These are phyloP conservation scores for Beta lomatogona DNA, from an alignment of 179 eudicot genomes.

Conservation along the genomic window DNA sequence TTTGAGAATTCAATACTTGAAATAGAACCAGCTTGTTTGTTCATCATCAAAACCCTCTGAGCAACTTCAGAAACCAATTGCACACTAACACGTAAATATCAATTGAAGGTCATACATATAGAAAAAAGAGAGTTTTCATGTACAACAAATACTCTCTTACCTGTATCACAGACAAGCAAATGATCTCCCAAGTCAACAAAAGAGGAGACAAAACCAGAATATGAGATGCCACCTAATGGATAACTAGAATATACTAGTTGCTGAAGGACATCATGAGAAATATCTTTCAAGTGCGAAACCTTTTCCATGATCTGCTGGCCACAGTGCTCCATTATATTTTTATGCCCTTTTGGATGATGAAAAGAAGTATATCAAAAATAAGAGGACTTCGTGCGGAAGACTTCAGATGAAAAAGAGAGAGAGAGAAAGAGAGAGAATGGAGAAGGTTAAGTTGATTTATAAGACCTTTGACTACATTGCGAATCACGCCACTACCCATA, in stretches of 20 bases:
- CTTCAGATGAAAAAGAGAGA: background rate
- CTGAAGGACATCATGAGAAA: constrained; percentile 54
- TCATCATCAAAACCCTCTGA: constrained; percentile 64
- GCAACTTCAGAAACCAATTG: constrained; percentile 54
- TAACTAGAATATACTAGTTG: constrained; percentile 37
- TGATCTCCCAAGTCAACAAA: constrained; percentile 53
- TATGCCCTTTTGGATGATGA: constrained; percentile 46
- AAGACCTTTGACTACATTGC: constrained; percentile 64
- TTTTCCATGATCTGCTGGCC: constrained; percentile 63
- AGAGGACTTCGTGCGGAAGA: constrained; percentile 1
- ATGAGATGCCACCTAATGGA: constrained; percentile 47
- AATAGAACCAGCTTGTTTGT: constrained; percentile 44
- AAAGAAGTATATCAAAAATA: constrained; percentile 16
- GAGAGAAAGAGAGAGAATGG: background rate
- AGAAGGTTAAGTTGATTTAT: background rate
- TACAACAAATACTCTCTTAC: constrained; percentile 36
- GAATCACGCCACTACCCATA: constrained; percentile 53
- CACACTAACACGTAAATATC: constrained; percentile 2
- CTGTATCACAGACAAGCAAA: constrained; percentile 73
- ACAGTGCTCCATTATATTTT: constrained; percentile 62
- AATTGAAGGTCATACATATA: background rate
- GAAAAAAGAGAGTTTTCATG: background rate
- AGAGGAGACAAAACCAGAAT: constrained; percentile 69
- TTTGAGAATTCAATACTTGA: constrained; percentile 61
- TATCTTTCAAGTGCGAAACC: constrained; percentile 43